phyloP scores from a whole-genome alignment of 371 early-diverging fungal genomes.

The Mucor irregularis region DNA sequence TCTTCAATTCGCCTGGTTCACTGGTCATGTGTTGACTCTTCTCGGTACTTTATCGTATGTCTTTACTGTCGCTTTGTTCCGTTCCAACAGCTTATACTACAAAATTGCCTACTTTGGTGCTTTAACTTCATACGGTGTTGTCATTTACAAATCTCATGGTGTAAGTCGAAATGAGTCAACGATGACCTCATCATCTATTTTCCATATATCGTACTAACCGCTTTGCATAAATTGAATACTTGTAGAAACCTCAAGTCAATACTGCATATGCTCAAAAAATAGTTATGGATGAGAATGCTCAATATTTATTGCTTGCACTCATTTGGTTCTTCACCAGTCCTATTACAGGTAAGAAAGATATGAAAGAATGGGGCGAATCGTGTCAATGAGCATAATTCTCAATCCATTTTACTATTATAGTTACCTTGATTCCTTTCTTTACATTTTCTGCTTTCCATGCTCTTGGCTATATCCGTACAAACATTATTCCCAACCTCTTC shows the following conservation, averaged over 20 bases:
- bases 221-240: slow-evolving; percentile 1
- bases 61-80: slow-evolving; percentile 35
- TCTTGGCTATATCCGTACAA: slow-evolving; percentile 74
- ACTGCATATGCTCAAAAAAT: slow-evolving; percentile 66
- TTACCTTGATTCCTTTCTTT: slow-evolving; percentile 80
- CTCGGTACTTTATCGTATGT: slow-evolving; percentile 34
- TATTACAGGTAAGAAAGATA: slow-evolving; percentile 57
- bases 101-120: slow-evolving; percentile 72
- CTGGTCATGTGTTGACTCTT: slow-evolving; percentile 45
- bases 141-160: slow-evolving; percentile 84
- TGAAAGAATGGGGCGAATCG: background rate
- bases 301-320: slow-evolving; percentile 80
- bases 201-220: no score
- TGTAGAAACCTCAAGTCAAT: slow-evolving; percentile 63
- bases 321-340: slow-evolving; percentile 78
- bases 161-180: slow-evolving; percentile 47
- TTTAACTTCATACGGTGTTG: slow-evolving; percentile 79
- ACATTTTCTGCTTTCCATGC: slow-evolving; percentile 88
- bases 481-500: slow-evolving; percentile 70
- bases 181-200: slow-evolving; percentile 21
- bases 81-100: slow-evolving; percentile 45
- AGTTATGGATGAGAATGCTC: slow-evolving; percentile 85
- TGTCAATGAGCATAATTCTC: background rate
- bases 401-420: slow-evolving; percentile 49
- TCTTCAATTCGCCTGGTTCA: slow-evolving; percentile 64